These are phyloP conservation scores for Xylaria bambusicola DNA, from an alignment of 495 filamentous ascomycete genomes.

Conservation along the genomic window DNA sequence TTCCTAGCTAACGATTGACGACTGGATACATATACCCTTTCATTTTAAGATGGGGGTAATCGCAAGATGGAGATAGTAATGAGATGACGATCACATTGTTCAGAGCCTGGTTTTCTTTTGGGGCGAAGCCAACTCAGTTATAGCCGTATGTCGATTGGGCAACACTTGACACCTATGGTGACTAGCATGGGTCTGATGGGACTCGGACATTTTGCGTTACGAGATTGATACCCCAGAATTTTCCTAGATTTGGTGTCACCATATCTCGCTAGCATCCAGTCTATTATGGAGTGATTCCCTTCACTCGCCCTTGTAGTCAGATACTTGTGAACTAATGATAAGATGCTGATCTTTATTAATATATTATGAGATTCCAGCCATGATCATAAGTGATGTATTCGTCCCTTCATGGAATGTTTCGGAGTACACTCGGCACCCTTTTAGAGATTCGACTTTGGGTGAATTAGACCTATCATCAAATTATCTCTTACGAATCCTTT, in stretches of 20 bases:
- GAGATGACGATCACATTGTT: conserved; percentile 13
- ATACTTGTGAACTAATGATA: background rate
- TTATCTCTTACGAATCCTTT: no score
- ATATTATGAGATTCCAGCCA: no score
- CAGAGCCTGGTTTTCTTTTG: background rate
- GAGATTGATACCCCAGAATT: conserved; percentile 15
- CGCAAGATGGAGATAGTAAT: conserved; percentile 35
- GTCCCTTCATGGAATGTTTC: no score
- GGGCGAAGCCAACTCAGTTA: background rate
- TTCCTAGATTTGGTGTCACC: background rate
- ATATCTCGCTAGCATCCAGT: background rate
- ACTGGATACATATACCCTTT: conserved; percentile 35
- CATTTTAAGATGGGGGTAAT: conserved; percentile 38
- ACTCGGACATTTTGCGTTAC: background rate
- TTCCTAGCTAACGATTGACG: conserved; percentile 35
- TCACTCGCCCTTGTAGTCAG: background rate
- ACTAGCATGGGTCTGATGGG: background rate
- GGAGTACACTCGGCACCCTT: no score
- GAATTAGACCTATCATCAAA: no score
- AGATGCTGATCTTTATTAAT: no score
- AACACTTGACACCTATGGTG: background rate
- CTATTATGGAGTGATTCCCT: background rate
- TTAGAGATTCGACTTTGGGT: no score
- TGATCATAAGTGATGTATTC: no score
- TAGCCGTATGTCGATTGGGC: background rate